Evolutionary conservation across 257 asterid genomes (phyloP).

Genomic region (Parsonsia alboflavescens): DNA sequence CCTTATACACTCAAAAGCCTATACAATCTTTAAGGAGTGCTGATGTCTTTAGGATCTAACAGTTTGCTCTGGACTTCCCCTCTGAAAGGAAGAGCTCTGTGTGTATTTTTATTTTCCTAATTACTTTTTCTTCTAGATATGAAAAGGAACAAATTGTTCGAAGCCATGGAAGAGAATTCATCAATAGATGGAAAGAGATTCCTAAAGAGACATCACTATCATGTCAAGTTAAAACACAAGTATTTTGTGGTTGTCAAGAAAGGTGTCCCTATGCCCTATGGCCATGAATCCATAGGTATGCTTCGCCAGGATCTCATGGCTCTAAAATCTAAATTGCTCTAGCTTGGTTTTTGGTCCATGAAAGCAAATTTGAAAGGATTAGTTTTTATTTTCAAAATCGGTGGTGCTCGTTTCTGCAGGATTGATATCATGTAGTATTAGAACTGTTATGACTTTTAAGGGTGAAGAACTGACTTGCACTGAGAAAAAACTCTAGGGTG

Average conservation of each 20-base stretch:
- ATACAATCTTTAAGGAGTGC: neutral
- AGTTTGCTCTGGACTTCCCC: neutral
- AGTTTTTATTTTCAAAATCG: neutral
- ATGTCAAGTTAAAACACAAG: neutral
- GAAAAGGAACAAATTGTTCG: neutral
- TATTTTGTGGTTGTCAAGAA: neutral
- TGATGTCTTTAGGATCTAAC: neutral
- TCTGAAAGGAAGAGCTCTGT: neutral
- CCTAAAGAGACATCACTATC: too few relatives aligned
- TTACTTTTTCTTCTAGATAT: neutral
- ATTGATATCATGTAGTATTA: neutral
- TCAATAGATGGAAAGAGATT: neutral
- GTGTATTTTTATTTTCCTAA: neutral
- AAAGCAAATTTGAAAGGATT: neutral
- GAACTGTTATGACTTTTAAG: neutral
- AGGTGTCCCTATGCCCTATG: neutral
- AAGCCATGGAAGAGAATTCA: neutral
- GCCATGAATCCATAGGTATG: neutral
- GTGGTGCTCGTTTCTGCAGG: neutral
- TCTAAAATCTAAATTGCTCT: neutral
- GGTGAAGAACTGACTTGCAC: neutral
- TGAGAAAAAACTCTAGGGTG: neutral
- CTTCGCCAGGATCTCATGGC: neutral
- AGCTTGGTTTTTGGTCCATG: neutral
- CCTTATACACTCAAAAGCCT: neutral